These are phyloP conservation scores for Isochrysis galbana DNA, from an alignment of 78 protist species.

Conservation along the genomic window DNA sequence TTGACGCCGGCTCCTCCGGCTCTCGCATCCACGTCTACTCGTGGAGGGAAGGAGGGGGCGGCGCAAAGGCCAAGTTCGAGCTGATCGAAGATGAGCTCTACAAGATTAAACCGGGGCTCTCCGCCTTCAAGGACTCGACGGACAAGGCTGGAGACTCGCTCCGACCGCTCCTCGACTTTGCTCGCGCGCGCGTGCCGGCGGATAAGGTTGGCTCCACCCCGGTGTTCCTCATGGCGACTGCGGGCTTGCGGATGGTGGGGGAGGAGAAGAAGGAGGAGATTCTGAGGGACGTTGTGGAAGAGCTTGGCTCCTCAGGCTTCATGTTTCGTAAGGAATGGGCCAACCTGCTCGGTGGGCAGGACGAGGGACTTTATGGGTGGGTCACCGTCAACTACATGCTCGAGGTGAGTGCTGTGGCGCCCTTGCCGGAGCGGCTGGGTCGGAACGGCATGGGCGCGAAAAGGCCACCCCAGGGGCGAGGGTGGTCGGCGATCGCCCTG, in stretches of 20 bases:
- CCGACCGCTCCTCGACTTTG: background rate
- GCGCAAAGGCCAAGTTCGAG: background rate
- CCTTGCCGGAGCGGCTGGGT: too few species aligned
- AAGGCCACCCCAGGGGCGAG: too few species aligned
- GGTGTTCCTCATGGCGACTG: constrained; percentile 21
- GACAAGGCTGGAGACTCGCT: background rate
- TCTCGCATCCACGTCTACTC: constrained; percentile 46
- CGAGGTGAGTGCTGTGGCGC: too few species aligned
- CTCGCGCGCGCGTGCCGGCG: background rate
- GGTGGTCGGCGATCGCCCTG: too few species aligned
- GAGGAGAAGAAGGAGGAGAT: background rate
- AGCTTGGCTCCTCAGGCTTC: background rate
- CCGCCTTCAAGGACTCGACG: background rate
- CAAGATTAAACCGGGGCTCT: constrained; percentile 26
- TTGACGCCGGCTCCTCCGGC: constrained; percentile 61
- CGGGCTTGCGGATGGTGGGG: constrained; percentile 34
- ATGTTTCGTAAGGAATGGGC: background rate
- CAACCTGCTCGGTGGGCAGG: background rate
- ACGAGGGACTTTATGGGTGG: constrained; percentile 43
- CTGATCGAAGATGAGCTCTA: background rate
- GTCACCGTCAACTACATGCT: constrained; percentile 42
- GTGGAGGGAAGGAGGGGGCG: background rate
- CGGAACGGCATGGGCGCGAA: too few species aligned
- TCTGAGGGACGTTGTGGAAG: background rate
- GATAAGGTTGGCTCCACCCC: background rate